A percentile compares a stretch with the other conserved stretches of the same genome.
Conservation (phyloP, 768 basidiomycete genomes). For the Mycena epipterygia region DNA sequence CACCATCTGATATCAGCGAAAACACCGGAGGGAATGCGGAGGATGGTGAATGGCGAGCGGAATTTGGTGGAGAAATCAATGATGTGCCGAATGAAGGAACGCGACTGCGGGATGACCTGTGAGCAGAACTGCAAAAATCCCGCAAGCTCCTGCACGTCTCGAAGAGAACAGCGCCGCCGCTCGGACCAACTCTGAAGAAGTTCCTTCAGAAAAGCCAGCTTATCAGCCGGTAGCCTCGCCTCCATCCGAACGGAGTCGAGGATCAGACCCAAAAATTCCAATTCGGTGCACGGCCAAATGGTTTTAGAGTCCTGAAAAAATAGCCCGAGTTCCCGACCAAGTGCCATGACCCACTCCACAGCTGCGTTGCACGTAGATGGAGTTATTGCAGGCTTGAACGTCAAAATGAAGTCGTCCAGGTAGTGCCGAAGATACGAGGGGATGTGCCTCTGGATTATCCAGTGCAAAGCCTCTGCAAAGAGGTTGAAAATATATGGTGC, state of each 20-base stretch:
- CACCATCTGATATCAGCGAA: constrained; percentile 51
- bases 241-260: constrained; percentile 46
- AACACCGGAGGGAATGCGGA: constrained; percentile 35
- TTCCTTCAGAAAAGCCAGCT: constrained; percentile 41
- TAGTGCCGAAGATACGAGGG: constrained; percentile 48
- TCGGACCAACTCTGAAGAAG: neutral
- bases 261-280: constrained; percentile 46
- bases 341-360: constrained; percentile 42
- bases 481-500: constrained; percentile 54
- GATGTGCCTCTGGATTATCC: constrained; percentile 53
- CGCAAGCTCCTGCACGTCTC: constrained; percentile 46
- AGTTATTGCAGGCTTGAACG: constrained; percentile 30
- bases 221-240: constrained; percentile 48
- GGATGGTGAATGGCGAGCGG: constrained; percentile 14
- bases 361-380: constrained; percentile 27
- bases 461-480: too few relatives aligned
- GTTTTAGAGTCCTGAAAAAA: constrained; percentile 46
- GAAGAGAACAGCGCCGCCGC: neutral
- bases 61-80: constrained; percentile 47
- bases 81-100: constrained; percentile 45
- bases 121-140: constrained; percentile 52
- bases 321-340: constrained; percentile 45
- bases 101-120: constrained; percentile 48
- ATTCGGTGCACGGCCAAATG: constrained; percentile 35
- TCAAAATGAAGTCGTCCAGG: constrained; percentile 52